A percentile compares a stretch with the other conserved stretches of the same genome.
Conservation (phyloP, 352 stramenopile genomes). For the Pythium inflatum region DNA sequence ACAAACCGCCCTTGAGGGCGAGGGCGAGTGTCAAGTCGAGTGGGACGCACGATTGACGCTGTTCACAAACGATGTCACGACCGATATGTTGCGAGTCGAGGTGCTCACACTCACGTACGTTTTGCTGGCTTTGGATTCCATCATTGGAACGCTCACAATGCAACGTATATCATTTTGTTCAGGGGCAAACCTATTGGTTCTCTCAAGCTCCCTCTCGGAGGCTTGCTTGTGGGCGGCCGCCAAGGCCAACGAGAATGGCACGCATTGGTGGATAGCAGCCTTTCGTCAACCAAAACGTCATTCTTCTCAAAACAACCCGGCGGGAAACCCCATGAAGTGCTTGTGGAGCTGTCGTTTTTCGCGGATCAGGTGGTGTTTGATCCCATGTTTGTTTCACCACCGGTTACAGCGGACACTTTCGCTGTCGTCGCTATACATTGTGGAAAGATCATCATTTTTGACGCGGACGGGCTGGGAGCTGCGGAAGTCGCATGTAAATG, state of each 20-base stretch:
- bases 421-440: slow-evolving; percentile 9
- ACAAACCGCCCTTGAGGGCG: not conserved
- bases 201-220: slow-evolving; percentile 41
- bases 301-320: slow-evolving; percentile 1
- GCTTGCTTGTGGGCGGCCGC: slow-evolving; percentile 13
- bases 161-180: not conserved
- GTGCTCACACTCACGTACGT: slow-evolving; percentile 44
- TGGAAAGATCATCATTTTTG: slow-evolving; percentile 14
- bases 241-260: slow-evolving; percentile 34
- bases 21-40: slow-evolving; percentile 15
- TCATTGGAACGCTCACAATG: not conserved
- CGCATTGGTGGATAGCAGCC: slow-evolving; percentile 13
- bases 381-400: slow-evolving; percentile 1
- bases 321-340: slow-evolving; percentile 6
- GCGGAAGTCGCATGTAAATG: slow-evolving; percentile 25
- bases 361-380: slow-evolving; percentile 36
- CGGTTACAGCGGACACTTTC: not conserved
- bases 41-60: slow-evolving; percentile 51
- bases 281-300: not conserved
- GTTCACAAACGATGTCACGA: slow-evolving; percentile 41
- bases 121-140: not conserved
- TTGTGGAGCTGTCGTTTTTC: slow-evolving; percentile 36
- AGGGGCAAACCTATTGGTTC: slow-evolving; percentile 43
- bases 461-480: not conserved
- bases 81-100: slow-evolving; percentile 44